Conservation (phyloP, 306 rosid genomes). For the Cicer arietinum region DNA sequence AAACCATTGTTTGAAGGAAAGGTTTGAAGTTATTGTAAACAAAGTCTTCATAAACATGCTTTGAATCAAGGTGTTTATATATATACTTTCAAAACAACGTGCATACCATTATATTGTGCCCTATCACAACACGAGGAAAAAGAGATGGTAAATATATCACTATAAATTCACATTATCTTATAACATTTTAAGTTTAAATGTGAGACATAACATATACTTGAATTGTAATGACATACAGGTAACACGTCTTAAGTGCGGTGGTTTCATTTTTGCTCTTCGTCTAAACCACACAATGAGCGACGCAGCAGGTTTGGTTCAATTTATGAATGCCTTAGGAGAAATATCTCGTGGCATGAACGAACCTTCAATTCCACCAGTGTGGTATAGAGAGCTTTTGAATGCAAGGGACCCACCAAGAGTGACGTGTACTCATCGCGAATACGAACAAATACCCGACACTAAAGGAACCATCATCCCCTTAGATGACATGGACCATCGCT, state of each 20-base stretch:
- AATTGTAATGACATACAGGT: constrained; percentile 25
- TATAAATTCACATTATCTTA: no score
- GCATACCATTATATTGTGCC: no score
- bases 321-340: constrained; percentile 58
- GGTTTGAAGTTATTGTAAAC: no score
- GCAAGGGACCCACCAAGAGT: constrained; percentile 56
- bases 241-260: constrained; percentile 54
- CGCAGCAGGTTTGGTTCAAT: constrained; percentile 56
- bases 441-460: constrained; percentile 51
- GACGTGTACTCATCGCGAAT: constrained; percentile 55
- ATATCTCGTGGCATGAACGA: constrained; percentile 48
- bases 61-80: no score
- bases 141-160: no score
- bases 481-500: constrained; percentile 58
- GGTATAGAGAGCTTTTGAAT: constrained; percentile 52
- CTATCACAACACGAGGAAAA: no score
- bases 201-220: no score
- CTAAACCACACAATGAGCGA: constrained; percentile 65
- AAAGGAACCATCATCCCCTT: constrained; percentile 55
- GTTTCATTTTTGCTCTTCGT: constrained; percentile 59
- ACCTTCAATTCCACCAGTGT: constrained; percentile 50
- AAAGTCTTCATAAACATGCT: no score
- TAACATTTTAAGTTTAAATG: no score
- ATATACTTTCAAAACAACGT: no score
- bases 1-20: no score